These are phyloP conservation scores for Golubevia sp. DNA, from an alignment of 1,284 basidiomycete species.

Conservation along the genomic window DNA sequence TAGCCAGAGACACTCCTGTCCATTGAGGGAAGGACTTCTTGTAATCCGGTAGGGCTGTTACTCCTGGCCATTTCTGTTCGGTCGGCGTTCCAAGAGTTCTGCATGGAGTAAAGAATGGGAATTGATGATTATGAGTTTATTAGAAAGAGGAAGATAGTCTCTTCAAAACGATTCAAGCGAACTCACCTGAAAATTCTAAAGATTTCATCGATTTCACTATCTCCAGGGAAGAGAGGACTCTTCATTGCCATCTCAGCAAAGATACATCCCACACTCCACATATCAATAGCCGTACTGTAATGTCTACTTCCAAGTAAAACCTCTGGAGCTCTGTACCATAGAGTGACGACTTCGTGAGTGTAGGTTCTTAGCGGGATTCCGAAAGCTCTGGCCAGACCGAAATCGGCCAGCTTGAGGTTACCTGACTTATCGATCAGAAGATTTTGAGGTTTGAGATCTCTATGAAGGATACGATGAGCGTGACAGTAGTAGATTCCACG, in stretches of 20 bases:
- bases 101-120: neutral
- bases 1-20: conserved; percentile 71
- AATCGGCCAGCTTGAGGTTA: conserved; percentile 75
- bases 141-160: neutral
- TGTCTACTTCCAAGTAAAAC: conserved; percentile 93
- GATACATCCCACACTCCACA: conserved; percentile 97
- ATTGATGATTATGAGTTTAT: neutral
- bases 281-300: conserved; percentile 93
- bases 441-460: conserved; percentile 98
- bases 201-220: conserved; percentile 99
- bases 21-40: conserved; percentile 96
- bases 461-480: conserved; percentile 91
- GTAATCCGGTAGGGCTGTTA: conserved; percentile 88
- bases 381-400: conserved; percentile 93
- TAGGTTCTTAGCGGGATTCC: conserved; percentile 97
- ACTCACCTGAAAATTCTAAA: conserved; percentile 84
- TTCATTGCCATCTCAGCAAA: conserved; percentile 92
- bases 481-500: conserved; percentile 93
- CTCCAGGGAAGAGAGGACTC: conserved; percentile 91
- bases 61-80: conserved; percentile 89
- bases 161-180: too few species aligned
- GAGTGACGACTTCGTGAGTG: conserved; percentile 97
- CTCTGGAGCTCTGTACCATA: conserved; percentile 98
- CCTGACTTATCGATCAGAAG: conserved; percentile 82
- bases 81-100: conserved; percentile 76